Conservation (phyloP, 805 yeast genomes). For the Lipomyces sp. region DNA sequence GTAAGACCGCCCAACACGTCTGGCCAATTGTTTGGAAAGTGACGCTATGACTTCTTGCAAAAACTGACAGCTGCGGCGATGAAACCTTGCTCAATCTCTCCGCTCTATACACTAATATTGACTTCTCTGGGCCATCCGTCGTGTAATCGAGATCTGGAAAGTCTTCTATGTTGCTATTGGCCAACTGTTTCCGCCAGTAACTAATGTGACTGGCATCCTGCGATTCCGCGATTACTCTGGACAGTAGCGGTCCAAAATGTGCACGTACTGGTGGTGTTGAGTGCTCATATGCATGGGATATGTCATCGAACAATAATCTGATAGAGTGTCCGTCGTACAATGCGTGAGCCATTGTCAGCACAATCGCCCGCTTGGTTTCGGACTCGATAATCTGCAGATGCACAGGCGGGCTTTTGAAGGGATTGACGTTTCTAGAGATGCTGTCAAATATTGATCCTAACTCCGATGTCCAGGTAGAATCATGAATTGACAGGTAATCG, state of each 20-base stretch:
- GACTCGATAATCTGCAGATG: conserved; percentile 6
- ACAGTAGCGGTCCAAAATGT: conserved; percentile 14
- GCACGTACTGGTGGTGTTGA: conserved; percentile 3
- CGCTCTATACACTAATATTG: neutral
- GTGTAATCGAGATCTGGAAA: conserved; percentile 10
- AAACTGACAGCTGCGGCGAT: neutral
- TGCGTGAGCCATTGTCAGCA: conserved; percentile 29
- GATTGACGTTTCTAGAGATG: conserved; percentile 1
- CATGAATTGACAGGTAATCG: neutral
- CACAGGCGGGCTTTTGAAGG: conserved; percentile 19
- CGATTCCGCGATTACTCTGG: conserved; percentile 11
- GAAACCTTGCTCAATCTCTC: conserved; percentile 10
- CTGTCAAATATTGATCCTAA: neutral
- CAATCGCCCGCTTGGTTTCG: conserved; percentile 3
- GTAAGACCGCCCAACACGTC: conserved; percentile 28
- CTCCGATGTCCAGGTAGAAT: neutral
- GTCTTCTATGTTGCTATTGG: neutral
- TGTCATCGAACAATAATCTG: conserved; percentile 9
- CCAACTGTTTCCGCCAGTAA: conserved; percentile 15
- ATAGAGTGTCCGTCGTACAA: conserved; percentile 36
- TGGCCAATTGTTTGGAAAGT: conserved; percentile 34
- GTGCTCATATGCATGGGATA: conserved; percentile 1
- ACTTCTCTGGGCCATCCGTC: neutral
- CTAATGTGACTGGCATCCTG: neutral
- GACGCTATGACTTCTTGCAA: conserved; percentile 17